These are phyloP conservation scores for Aspergillus jensenii DNA, from an alignment of 2,329 filamentous ascomycete genomes.

Conservation along the genomic window DNA sequence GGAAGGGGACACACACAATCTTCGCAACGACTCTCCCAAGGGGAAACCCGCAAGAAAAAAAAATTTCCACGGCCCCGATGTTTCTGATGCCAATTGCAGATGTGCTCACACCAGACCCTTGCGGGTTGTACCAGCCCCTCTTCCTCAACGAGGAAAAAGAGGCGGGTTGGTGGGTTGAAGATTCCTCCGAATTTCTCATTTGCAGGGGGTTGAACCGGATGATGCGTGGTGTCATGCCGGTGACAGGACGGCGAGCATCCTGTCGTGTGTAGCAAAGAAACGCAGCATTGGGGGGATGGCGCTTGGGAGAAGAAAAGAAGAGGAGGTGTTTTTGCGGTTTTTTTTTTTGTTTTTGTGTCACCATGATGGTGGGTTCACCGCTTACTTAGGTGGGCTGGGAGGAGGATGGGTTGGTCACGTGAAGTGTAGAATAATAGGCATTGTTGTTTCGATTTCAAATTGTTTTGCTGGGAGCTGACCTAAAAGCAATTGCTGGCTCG, in stretches of 20 bases:
- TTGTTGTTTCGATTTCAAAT: background rate
- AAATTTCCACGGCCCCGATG: constrained; percentile 60
- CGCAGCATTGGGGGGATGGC: constrained; percentile 88
- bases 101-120: constrained; percentile 83
- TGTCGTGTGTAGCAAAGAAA: constrained; percentile 90
- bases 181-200: constrained; percentile 99
- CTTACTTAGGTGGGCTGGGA: constrained; percentile 5
- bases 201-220: constrained; percentile 51
- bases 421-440: background rate
- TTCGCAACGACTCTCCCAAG: constrained; percentile 93
- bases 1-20: constrained; percentile 66
- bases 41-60: constrained; percentile 51
- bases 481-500: no score
- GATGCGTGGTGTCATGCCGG: constrained; percentile 14
- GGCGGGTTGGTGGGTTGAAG: constrained; percentile 62
- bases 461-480: background rate
- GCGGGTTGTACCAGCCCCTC: constrained; percentile 63
- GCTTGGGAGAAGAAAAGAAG: constrained; percentile 56
- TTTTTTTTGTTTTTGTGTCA: constrained; percentile 12
- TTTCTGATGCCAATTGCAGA: constrained; percentile 93
- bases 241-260: constrained; percentile 35
- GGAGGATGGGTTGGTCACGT: background rate
- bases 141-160: constrained; percentile 24
- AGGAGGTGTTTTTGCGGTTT: constrained; percentile 14
- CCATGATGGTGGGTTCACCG: constrained; percentile 17